Evolutionary conservation across 306 rosid species (phyloP), one percentile per base, ranked within the genome.

Genomic region (Sesbania bispinosa): DNA sequence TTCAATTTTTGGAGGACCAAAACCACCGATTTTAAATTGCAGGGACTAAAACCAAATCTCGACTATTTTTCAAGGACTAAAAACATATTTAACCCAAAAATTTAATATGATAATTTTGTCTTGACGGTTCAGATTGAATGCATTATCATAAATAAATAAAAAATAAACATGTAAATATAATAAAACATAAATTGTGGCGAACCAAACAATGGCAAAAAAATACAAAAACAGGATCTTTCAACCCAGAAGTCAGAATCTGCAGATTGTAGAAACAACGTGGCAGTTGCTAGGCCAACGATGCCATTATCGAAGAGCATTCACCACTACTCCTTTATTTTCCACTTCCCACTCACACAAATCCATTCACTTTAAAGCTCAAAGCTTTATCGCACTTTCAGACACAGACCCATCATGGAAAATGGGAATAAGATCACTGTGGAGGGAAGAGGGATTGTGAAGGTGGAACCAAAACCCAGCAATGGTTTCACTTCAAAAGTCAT

Each of bases 391-490:
- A 24, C 9, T 4, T 35, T 10, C 10, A 9, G 11, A 6, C 27
- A 15, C 45, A 20, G 10, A 30, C 59, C 27, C 36, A 59, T 7
- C 27, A 64, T 75, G 82, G 83, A 58, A 15, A 62, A 77, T 55
- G 80, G 78, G 74, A 67, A 87, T 27, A 32, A 75, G 46, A 75
- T 10, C 16, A 23, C 3, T 10, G n/a, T 29, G 53, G 57, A 61
- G 14, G 35, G 1, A 4, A 21, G 15, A 0, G 76, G 53, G 16
- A 7, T 85, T 5, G 90, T 84, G 81, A 75, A 71, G 30, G 88
- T 85, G 42, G 86, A 83, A 18, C 97, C 96, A 0, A 90, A 82
- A 77, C 98, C 97, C 5, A 75, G 48, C 33, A 89, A 89, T 2
- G 92, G 97, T 1, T 45, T 90, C 4, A 26, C 79, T 16, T 87